These are phyloP conservation scores for Penicillium oxalicum DNA, from an alignment of 2,329 filamentous ascomycete species.

Conservation along the genomic window DNA sequence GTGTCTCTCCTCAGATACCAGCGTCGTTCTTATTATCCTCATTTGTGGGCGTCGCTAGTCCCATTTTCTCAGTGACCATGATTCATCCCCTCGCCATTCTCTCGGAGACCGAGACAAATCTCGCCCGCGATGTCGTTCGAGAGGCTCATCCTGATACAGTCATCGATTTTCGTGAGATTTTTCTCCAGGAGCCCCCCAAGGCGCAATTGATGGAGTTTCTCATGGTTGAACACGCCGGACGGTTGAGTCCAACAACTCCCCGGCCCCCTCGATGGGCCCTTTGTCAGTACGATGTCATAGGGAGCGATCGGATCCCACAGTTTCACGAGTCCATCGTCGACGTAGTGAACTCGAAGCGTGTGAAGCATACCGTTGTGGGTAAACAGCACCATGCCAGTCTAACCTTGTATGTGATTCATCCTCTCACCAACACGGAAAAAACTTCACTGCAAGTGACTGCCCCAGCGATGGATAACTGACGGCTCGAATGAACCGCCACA, in stretches of 20 bases:
- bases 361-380: constrained; percentile 44
- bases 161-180: constrained; percentile 47
- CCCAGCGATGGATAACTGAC: no score
- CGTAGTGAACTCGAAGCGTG: constrained; percentile 37
- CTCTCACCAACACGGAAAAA: neutral
- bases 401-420: constrained; percentile 34
- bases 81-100: constrained; percentile 31
- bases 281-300: constrained; percentile 53
- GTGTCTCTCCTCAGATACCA: no score
- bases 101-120: constrained; percentile 29
- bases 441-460: no score
- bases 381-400: constrained; percentile 46
- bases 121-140: constrained; percentile 30
- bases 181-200: constrained; percentile 47
- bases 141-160: constrained; percentile 26
- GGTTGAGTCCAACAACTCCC: constrained; percentile 36
- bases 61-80: constrained; percentile 11
- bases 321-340: constrained; percentile 53
- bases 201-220: constrained; percentile 45
- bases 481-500: constrained; percentile 8
- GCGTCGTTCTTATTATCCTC: no score
- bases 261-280: constrained; percentile 47
- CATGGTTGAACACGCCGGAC: constrained; percentile 43
- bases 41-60: no score
- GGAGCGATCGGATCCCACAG: constrained; percentile 45